Base-by-base conservation (phyloP, 306 rosid genomes). In the Gleditsia sinensis region DNA sequence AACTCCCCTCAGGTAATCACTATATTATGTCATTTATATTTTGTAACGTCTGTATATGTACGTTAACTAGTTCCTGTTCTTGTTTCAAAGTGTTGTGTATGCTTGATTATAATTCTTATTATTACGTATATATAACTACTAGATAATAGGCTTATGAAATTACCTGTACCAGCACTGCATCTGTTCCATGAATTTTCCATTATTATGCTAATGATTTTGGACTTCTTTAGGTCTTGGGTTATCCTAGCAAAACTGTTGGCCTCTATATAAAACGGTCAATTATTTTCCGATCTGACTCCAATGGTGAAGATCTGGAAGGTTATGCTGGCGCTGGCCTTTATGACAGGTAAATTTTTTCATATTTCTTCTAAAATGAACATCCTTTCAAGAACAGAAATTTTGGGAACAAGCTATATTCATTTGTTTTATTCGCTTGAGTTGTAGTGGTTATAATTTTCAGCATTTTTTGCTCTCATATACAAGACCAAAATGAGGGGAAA, bases 321-420 rank as follows among this genome's bases (percentile, higher is more conserved):
- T 94, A 94, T 86, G 99, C 97, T 36, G 99, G 99, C 80, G 99
- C 99, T 16, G 99, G 99, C 50, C 97, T 94, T 76, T 94, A 94
- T 62, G 99, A 94, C 89, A 94, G 99, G 99, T 94, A 82, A 58
- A 42, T 23, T 80, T 46, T 51, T 48, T 17, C 50, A 40, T 50
- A 37, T 58, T 74, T 21, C 23, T 39, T 69, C 73, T 9, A 32
- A 23, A 46, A 28, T 40, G 51, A 39, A 13, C 72, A 19, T 75
- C 67, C 34, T 74, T 24, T 1, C 16, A 65, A 50, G 51, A 79
- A 56, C 9, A 30, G 50, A 64, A 25, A 37, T 28, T 43, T 46
- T 55, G 65, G 59, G 71, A 32, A 24, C 28, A 36, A 59, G n/a
- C n/a, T 50, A 20, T 45, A 9, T 27, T 62, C 11, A 39, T 36